Conservation (phyloP, 768 basidiomycete genomes). For the Boletellus ananiceps region DNA sequence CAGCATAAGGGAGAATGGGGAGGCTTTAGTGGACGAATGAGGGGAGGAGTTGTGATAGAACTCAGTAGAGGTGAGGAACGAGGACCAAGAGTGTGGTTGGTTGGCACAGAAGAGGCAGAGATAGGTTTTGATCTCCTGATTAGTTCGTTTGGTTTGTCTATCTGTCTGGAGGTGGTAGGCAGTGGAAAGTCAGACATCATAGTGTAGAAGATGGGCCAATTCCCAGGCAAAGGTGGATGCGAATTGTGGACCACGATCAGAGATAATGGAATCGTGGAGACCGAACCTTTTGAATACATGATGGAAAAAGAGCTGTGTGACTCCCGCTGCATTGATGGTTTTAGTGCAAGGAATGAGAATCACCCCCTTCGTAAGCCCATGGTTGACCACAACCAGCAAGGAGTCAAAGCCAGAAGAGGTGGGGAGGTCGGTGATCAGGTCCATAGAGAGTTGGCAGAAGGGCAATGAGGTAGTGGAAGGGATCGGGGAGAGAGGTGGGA, state of each 20-base stretch:
- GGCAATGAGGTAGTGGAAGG: background rate
- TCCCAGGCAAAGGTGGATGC: background rate
- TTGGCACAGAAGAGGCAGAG: too few relatives aligned
- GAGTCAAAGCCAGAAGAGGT: background rate
- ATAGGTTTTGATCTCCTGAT: too few relatives aligned
- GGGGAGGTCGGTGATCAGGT: background rate
- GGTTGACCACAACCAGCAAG: too few relatives aligned
- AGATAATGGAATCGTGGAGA: background rate
- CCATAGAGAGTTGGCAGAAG: background rate
- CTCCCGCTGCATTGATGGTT: background rate
- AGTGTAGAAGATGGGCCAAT: too few relatives aligned
- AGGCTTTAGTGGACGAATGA: too few relatives aligned
- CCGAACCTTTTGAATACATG: background rate
- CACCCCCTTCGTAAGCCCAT: background rate
- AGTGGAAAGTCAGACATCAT: too few relatives aligned
- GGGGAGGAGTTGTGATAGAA: too few relatives aligned
- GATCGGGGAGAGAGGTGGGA: background rate
- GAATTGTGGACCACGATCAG: background rate
- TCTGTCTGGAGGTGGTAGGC: too few relatives aligned
- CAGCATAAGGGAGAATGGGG: too few relatives aligned
- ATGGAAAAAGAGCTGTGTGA: background rate
- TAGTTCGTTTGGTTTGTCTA: too few relatives aligned
- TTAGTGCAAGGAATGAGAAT: background rate
- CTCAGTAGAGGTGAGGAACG: too few relatives aligned
- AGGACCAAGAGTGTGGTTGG: too few relatives aligned